phyloP scores from a whole-genome alignment of 1,284 basidiomycete genomes.

The Quambalaria eucalypti region DNA sequence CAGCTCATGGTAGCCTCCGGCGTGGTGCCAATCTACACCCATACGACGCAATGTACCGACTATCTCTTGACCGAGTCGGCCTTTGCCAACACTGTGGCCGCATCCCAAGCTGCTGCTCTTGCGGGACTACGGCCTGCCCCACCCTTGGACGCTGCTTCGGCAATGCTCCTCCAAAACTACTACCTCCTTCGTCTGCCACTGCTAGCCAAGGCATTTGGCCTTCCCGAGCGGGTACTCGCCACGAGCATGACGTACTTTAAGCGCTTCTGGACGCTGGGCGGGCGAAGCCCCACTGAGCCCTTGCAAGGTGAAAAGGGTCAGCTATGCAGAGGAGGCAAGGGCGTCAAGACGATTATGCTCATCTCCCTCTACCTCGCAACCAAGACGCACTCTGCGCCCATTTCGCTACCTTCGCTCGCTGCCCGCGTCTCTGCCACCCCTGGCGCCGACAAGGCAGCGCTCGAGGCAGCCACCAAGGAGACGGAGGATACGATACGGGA shows the following conservation, averaged over 20 bases:
- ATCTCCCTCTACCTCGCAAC: conserved; percentile 89
- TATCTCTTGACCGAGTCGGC: too few species aligned
- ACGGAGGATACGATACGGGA: conserved; percentile 72
- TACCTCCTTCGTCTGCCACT: conserved; percentile 79
- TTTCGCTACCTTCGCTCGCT: conserved; percentile 75
- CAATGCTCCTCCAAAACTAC: conserved; percentile 47
- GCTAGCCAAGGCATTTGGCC: conserved; percentile 73
- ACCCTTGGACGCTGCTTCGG: background rate
- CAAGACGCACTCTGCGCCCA: conserved; percentile 89
- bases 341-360: conserved; percentile 56
- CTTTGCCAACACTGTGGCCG: too few species aligned
- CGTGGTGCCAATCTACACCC: too few species aligned
- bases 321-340: background rate
- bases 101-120: too few species aligned
- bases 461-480: conserved; percentile 62
- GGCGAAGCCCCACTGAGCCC: background rate
- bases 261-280: conserved; percentile 59
- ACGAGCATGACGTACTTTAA: conserved; percentile 88
- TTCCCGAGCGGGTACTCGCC: conserved; percentile 83
- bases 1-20: too few species aligned
- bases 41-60: too few species aligned
- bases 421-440: background rate
- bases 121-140: too few species aligned
- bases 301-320: background rate
- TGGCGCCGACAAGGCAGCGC: conserved; percentile 33